Conservation (phyloP, 176 grass and related monocot species). For the Oryza officinalis region DNA sequence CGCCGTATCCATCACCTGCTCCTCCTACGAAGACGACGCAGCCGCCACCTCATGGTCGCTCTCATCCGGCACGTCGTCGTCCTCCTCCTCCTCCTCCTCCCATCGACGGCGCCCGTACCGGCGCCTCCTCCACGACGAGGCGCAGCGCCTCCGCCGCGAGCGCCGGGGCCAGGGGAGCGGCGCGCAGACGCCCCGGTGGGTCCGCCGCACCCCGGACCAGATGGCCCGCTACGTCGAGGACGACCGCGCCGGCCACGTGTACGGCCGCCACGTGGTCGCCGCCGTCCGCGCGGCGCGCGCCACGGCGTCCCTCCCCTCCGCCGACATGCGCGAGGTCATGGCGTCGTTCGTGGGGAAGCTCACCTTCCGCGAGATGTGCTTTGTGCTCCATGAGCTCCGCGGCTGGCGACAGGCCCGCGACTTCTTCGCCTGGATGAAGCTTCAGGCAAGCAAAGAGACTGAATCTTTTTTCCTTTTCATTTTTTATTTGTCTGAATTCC, state of each 20-base stretch:
- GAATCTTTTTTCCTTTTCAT: too few relatives aligned
- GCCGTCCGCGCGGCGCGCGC: slow-evolving; percentile 69
- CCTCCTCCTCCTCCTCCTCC: slow-evolving; percentile 21
- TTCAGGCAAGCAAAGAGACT: slow-evolving; percentile 44
- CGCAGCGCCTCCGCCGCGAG: slow-evolving; percentile 62
- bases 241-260: slow-evolving; percentile 75
- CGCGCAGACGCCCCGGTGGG: slow-evolving; percentile 78
- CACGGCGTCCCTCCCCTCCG: slow-evolving; percentile 49
- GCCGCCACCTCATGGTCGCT: slow-evolving; percentile 52
- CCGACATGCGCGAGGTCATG: slow-evolving; percentile 73
- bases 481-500: not conserved
- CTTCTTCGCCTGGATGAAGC: slow-evolving; percentile 98
- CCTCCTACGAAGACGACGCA: not conserved
- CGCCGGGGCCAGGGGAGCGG: slow-evolving; percentile 74
- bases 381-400: slow-evolving; percentile 84
- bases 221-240: slow-evolving; percentile 82
- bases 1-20: slow-evolving; percentile 4
- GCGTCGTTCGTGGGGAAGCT: slow-evolving; percentile 80
- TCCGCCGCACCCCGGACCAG: slow-evolving; percentile 74
- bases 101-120: slow-evolving; percentile 41
- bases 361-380: slow-evolving; percentile 96
- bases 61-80: slow-evolving; percentile 38
- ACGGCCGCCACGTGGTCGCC: slow-evolving; percentile 81
- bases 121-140: slow-evolving; percentile 75
- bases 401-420: slow-evolving; percentile 83